Conservation (phyloP, 495 filamentous ascomycete species). For the Penicillium atrosanguineum region DNA sequence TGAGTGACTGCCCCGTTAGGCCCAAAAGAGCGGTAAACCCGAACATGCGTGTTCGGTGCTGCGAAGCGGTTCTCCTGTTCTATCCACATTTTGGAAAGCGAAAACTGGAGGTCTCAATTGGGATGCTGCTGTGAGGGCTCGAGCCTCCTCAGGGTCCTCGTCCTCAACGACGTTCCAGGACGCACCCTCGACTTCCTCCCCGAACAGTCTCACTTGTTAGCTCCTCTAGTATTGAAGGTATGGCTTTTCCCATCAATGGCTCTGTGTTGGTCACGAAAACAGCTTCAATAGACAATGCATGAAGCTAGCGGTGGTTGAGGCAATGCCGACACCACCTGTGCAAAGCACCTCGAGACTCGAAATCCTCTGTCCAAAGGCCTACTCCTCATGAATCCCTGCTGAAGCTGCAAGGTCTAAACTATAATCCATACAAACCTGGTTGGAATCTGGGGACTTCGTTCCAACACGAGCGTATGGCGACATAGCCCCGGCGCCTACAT, state of each 20-base stretch:
- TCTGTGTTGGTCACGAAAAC: background rate
- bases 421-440: background rate
- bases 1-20: background rate
- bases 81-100: constrained; percentile 18
- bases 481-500: background rate
- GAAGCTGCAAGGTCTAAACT: background rate
- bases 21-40: constrained; percentile 24
- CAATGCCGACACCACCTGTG: background rate
- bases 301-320: background rate
- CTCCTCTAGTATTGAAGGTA: background rate
- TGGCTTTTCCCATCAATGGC: background rate
- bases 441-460: background rate
- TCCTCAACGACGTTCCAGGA: background rate
- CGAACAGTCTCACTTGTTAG: background rate
- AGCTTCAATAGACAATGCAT: background rate
- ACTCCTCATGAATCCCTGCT: background rate
- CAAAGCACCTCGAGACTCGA: background rate
- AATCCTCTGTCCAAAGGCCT: background rate
- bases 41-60: constrained; percentile 11
- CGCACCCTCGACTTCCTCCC: background rate
- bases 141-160: constrained; percentile 3
- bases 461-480: background rate
- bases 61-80: constrained; percentile 8
- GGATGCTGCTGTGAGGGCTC: constrained; percentile 16
- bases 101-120: constrained; percentile 15